These are phyloP conservation scores for Echinochloa phyllopogon DNA, from an alignment of 176 grass and related monocot species.

Conservation along the genomic window DNA sequence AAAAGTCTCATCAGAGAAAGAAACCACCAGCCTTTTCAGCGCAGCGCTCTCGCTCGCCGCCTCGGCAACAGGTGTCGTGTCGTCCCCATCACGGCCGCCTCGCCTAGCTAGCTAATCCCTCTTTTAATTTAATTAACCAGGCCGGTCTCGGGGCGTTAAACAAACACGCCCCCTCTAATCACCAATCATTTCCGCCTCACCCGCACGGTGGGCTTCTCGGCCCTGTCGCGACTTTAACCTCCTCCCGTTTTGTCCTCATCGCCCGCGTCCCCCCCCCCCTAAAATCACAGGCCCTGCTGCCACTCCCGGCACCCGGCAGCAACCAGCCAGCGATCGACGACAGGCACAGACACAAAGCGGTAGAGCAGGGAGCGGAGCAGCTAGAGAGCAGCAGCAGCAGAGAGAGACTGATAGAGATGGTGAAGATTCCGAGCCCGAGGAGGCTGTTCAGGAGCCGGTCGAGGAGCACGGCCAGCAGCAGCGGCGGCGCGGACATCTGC, in stretches of 20 bases:
- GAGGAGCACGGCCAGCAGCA: slow-evolving; percentile 31
- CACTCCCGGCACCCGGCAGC: neutral
- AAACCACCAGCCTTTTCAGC: slow-evolving; percentile 7
- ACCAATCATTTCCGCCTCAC: slow-evolving; percentile 40
- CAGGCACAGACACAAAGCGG: neutral
- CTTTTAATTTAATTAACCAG: neutral
- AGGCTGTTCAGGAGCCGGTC: slow-evolving; percentile 75
- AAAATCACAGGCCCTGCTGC: slow-evolving; percentile 33
- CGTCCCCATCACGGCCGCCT: slow-evolving; percentile 1
- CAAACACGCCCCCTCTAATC: slow-evolving; percentile 16
- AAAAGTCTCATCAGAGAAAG: slow-evolving; percentile 18
- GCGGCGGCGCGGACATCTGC: slow-evolving; percentile 43
- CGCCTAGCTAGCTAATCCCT: neutral
- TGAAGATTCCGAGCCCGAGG: slow-evolving; percentile 76
- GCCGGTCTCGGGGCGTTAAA: slow-evolving; percentile 26
- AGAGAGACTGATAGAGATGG: slow-evolving; percentile 27
- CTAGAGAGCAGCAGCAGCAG: neutral
- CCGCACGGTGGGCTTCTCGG: slow-evolving; percentile 43
- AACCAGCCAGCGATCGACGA: neutral
- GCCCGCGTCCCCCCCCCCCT: slow-evolving; percentile 27
- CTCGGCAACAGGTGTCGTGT: slow-evolving; percentile 36
- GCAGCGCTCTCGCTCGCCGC: neutral
- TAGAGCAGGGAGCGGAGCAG: slow-evolving; percentile 17
- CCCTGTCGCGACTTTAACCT: slow-evolving; percentile 47
- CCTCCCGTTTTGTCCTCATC: slow-evolving; percentile 46